These are phyloP conservation scores for Cutaneotrichosporon sp. DNA, from an alignment of 1,284 basidiomycete species.

Conservation along the genomic window DNA sequence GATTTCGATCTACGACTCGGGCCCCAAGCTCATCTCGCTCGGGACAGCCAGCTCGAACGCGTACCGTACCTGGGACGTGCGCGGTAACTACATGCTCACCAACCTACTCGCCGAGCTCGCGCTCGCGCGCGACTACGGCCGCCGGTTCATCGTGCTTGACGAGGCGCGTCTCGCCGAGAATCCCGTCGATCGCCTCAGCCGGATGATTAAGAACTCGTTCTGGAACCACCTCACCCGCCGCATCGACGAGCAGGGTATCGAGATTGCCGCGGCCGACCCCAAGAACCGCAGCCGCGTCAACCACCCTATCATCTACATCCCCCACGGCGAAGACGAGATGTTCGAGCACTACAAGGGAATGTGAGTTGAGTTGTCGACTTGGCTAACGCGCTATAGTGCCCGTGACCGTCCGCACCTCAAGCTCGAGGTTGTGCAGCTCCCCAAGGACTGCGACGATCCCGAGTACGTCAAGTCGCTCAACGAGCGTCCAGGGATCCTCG, in stretches of 20 bases:
- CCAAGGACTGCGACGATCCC: slow-evolving; percentile 80
- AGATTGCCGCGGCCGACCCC: slow-evolving; percentile 94
- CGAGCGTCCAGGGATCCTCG: slow-evolving; percentile 87
- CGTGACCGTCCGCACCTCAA: slow-evolving; percentile 83
- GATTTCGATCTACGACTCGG: slow-evolving; percentile 94
- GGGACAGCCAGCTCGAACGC: slow-evolving; percentile 97
- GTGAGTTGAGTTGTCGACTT: slow-evolving; percentile 27
- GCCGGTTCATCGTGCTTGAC: slow-evolving; percentile 96
- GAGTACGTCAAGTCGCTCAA: slow-evolving; percentile 90
- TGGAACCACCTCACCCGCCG: slow-evolving; percentile 96
- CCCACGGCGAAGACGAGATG: slow-evolving; percentile 88
- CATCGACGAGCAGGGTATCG: slow-evolving; percentile 95
- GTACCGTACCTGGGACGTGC: slow-evolving; percentile 93
- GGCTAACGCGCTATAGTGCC: slow-evolving; percentile 32
- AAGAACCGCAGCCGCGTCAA: slow-evolving; percentile 87
- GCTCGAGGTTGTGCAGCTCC: slow-evolving; percentile 86
- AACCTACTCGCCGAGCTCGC: slow-evolving; percentile 99
- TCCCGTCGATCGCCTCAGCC: slow-evolving; percentile 91
- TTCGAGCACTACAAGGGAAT: slow-evolving; percentile 78
- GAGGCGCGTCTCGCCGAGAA: slow-evolving; percentile 95
- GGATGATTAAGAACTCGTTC: slow-evolving; percentile 98
- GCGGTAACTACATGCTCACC: slow-evolving; percentile 97
- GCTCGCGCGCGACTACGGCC: slow-evolving; percentile 90
- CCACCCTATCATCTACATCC: slow-evolving; percentile 92
- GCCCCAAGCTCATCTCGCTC: slow-evolving; percentile 92